Evolutionary conservation across 2,329 filamentous ascomycete genomes (phyloP).

Genomic region (Ciborinia camelliae): DNA sequence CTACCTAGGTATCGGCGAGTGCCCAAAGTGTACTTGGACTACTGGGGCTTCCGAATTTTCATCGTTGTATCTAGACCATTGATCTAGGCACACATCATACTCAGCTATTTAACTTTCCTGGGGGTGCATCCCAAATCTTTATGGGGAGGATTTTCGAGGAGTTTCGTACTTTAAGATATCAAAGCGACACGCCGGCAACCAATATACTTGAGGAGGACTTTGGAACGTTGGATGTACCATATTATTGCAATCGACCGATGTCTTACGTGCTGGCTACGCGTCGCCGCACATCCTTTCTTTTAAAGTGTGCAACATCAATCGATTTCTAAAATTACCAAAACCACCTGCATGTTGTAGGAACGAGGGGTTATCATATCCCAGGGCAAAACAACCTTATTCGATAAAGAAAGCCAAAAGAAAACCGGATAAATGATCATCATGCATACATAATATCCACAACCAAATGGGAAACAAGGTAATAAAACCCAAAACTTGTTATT

Average conservation of each 20-base stretch:
- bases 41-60: neutral
- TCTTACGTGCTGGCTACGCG: neutral
- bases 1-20: neutral
- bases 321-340: neutral
- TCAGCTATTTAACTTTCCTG: neutral
- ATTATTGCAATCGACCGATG: slow-evolving; percentile 5
- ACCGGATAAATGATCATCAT: slow-evolving; percentile 1
- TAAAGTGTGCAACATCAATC: neutral
- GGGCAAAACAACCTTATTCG: neutral
- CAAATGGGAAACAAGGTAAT: neutral
- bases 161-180: neutral
- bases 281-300: slow-evolving; percentile 5
- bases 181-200: neutral
- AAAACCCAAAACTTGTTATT: slow-evolving; percentile 1
- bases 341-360: neutral
- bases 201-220: too few relatives aligned
- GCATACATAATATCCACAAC: neutral
- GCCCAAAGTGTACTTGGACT: neutral
- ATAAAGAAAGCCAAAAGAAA: neutral
- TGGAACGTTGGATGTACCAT: neutral
- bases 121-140: neutral
- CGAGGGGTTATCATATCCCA: neutral
- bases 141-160: neutral
- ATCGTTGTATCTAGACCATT: neutral
- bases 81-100: slow-evolving; percentile 3